Evolutionary conservation across 805 yeast genomes (phyloP).

Genomic region (Saccharomycopsis sp.): DNA sequence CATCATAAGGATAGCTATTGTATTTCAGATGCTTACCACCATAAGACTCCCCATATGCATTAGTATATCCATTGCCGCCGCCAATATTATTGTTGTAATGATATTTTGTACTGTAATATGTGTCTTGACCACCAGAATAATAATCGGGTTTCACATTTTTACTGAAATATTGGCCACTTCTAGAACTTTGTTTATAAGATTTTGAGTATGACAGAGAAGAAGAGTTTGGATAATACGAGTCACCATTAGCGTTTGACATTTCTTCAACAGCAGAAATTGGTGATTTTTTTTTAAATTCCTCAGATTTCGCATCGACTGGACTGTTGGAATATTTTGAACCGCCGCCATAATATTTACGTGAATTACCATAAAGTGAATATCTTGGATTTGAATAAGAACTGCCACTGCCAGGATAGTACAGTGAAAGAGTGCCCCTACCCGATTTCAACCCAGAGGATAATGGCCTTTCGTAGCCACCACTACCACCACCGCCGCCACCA

Average conservation of each 20-base stretch:
- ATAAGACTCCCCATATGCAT: neutral
- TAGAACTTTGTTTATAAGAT: slow-evolving; percentile 3
- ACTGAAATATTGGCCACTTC: slow-evolving; percentile 12
- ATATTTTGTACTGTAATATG: slow-evolving; percentile 10
- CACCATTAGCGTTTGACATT: slow-evolving; percentile 1
- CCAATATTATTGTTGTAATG: neutral
- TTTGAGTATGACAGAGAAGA: neutral
- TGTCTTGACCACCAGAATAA: slow-evolving; percentile 7
- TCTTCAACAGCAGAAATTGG: neutral
- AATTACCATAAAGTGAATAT: slow-evolving; percentile 5
- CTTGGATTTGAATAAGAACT: slow-evolving; percentile 5
- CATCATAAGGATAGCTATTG: neutral
- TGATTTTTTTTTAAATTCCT: neutral
- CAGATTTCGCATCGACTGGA: neutral
- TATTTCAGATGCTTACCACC: neutral
- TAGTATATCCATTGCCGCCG: neutral
- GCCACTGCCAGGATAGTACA: slow-evolving; percentile 7
- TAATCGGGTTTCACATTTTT: slow-evolving; percentile 8
- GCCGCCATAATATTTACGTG: slow-evolving; percentile 7
- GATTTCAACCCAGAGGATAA: slow-evolving; percentile 10
- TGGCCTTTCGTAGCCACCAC: slow-evolving; percentile 6
- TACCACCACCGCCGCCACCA: neutral
- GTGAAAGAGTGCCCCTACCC: slow-evolving; percentile 8
- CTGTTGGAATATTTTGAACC: slow-evolving; percentile 1
- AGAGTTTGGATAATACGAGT: slow-evolving; percentile 12